Base-by-base conservation (phyloP, 78 protist species). In the Creolimax fragrantissima region DNA sequence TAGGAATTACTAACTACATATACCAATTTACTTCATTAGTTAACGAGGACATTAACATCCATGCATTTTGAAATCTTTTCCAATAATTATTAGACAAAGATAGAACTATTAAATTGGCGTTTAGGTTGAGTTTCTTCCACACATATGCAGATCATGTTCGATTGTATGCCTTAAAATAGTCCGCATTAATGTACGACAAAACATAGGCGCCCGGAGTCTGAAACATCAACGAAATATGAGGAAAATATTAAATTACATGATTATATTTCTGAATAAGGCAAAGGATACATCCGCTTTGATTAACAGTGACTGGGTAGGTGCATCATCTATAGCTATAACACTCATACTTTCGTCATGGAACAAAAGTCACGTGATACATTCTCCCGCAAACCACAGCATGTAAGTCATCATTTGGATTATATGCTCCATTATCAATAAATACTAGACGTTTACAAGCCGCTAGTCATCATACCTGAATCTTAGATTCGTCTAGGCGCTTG, bases 401-500 rank as follows among this genome's bases (percentile, higher is more conserved):
- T n/a, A n/a, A 32, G 74, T 17, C 74, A 58, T 24, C 74, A 58
- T 58, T 32, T 58, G 74, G 74, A 24, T 24, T 32, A 58, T 17
- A 58, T 17, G 24, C 24, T 24, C 24, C 11, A 58, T 58, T 58
- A 17, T 1, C 74, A 58, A 58, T 32, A 24, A 58, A 58, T 24
- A 17, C 39, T 58, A 58, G 24, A 58, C 24, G 11, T 58, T 58
- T 58, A 24, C 74, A 58, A 32, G 74, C 11, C 11, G 24, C 39
- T 1, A 58, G 11, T 58, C 39, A 58, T 24, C 24, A 58, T 84
- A 84, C 88, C 32, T 84, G 7, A 24, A 35, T 37, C 2, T 37
- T 84, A 35, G 88, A 84, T 24, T 84, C 88, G 6, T 84, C 88
- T 37, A 84, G 7, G 36, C 44, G 88, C 88, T 84, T 84, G 90